Base-by-base conservation (phyloP, 2,329 filamentous ascomycete genomes). In the Phoma sp. region DNA sequence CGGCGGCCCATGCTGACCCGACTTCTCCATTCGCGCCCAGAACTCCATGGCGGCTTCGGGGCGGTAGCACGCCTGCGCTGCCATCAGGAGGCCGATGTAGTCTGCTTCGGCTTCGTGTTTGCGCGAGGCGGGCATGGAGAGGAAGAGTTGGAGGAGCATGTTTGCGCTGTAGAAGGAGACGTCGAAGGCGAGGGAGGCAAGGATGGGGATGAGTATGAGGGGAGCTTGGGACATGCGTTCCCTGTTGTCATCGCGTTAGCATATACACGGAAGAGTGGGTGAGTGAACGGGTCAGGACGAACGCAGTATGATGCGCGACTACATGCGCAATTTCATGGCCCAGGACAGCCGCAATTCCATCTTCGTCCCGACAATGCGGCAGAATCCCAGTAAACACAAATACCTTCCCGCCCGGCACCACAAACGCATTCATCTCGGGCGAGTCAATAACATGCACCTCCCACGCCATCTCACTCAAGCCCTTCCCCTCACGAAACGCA, bases 281-380 rank as follows among this genome's bases (percentile, higher is more conserved):
- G 23, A 25, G 23, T 9, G 9, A 6, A n/a, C 4, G 32, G 18
- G 18, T 21, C 7, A 12, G 14, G 32, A 64, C 69, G 21, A 37
- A 73, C 66, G 72, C 71, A 14, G 70, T 66, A 48, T 75, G 71
- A 56, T 69, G 68, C 5, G 71, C 72, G 21, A 75, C 81, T 58
- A 88, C 89, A 69, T 93, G 90, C 15, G 89, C 88, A 56, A 93
- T 90, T 77, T 93, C 90, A 74, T 93, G 90, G 12, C 89, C 88
- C 12, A 93, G 78, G 2, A 93, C 88, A 1, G 90, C 85, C 4
- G 90, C 90, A 21, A 93, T 78, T 3, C 86, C 87, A 68, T 88
- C 84, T 51, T 92, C 88, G 64, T 79, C 86, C 46, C 80, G 70
- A 54, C 87, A 88, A 18, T 91, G 77, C n/a, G 82, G 81, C 47